A percentile compares a stretch with the other conserved stretches of the same genome.
phyloP scores from a whole-genome alignment of 148 eudicot genomes.

The Arbutus unedo region DNA sequence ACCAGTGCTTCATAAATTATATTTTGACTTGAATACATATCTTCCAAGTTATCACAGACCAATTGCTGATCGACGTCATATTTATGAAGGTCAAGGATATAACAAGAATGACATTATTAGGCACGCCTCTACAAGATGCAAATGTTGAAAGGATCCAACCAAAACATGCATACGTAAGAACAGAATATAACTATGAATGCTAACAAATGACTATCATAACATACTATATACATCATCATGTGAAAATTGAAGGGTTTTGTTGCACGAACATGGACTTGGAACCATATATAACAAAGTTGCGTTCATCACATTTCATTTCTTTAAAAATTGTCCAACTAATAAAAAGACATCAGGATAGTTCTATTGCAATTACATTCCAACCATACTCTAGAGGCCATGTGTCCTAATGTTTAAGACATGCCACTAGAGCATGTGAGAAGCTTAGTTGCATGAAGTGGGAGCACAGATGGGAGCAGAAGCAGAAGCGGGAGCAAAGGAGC shows the following conservation, averaged over 20 bases:
- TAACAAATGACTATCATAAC: background rate
- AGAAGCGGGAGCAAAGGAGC: no score
- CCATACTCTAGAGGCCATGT: background rate
- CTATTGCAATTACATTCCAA: background rate
- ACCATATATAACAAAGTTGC: background rate
- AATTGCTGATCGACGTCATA: background rate
- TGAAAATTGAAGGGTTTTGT: background rate
- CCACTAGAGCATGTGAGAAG: background rate
- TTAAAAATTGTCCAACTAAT: background rate
- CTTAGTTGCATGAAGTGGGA: background rate
- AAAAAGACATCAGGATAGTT: background rate
- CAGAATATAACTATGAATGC: background rate
- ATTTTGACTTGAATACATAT: background rate
- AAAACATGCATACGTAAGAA: background rate
- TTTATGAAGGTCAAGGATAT: background rate
- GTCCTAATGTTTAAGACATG: background rate
- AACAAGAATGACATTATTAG: background rate
- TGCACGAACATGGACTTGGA: background rate
- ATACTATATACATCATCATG: background rate
- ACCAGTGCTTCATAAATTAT: no score
- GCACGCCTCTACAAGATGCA: background rate
- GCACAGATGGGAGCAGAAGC: no score
- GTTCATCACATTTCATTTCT: background rate
- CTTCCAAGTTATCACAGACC: background rate
- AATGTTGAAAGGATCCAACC: conserved; percentile 3